These are phyloP conservation scores for Crithidia expoeki DNA, from an alignment of 208 protist species.

Conservation along the genomic window DNA sequence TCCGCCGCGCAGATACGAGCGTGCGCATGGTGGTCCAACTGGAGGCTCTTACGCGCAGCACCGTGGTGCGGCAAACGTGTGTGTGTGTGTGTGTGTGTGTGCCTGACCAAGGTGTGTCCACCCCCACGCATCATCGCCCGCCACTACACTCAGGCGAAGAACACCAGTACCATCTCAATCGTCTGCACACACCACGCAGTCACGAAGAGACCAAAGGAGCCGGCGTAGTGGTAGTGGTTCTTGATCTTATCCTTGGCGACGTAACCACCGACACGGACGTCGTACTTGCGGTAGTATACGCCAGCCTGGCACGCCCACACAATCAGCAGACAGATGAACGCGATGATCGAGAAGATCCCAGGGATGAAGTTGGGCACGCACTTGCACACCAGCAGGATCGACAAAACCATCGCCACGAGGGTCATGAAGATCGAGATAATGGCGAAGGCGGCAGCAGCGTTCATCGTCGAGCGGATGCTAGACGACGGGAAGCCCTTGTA, in stretches of 20 bases:
- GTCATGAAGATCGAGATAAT: conserved; percentile 52
- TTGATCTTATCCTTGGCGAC: conserved; percentile 7
- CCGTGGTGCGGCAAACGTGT: too few species aligned
- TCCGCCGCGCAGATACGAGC: too few species aligned
- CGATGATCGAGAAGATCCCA: conserved; percentile 26
- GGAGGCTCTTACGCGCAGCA: too few species aligned
- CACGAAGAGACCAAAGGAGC: conserved; percentile 34
- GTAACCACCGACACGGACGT: background rate
- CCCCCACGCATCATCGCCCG: background rate
- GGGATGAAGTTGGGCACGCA: conserved; percentile 12
- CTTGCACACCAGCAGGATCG: conserved; percentile 28
- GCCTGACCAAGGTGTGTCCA: background rate
- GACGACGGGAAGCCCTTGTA: conserved; percentile 35
- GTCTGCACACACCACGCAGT: conserved; percentile 46
- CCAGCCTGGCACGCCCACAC: conserved; percentile 44
- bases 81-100: too few species aligned
- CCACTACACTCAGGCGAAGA: background rate
- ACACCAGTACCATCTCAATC: conserved; percentile 25
- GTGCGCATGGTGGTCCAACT: too few species aligned
- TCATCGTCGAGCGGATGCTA: conserved; percentile 28
- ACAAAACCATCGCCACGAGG: conserved; percentile 25
- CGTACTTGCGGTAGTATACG: conserved; percentile 25
- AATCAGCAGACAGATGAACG: conserved; percentile 29
- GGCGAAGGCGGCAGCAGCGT: conserved; percentile 37
- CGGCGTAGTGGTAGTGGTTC: conserved; percentile 13